phyloP scores from a whole-genome alignment of 1,284 basidiomycete species.

The Rhodofomes roseus region DNA sequence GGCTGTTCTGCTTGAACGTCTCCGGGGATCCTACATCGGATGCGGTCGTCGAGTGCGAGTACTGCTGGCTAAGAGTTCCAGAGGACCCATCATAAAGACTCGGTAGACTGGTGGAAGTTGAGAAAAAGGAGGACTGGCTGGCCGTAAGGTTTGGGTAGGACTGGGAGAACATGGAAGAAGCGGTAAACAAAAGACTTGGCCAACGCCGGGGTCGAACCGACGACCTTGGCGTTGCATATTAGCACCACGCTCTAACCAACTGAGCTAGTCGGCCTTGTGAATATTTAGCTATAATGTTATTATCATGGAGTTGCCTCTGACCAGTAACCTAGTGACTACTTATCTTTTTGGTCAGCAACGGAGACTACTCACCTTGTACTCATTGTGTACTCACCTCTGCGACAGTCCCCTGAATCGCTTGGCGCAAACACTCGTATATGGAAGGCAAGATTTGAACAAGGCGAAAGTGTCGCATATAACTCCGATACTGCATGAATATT shows the following conservation, averaged over 20 bases:
- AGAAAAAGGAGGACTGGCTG: background rate
- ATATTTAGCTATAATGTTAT: background rate
- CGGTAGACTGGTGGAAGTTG: background rate
- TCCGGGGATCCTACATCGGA: conserved; percentile 50
- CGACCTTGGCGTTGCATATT: conserved; percentile 10
- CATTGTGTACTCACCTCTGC: no score
- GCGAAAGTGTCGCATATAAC: no score
- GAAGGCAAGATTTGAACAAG: no score
- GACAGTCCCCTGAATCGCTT: no score
- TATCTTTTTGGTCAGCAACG: no score
- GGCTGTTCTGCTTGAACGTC: conserved; percentile 52
- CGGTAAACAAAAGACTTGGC: background rate
- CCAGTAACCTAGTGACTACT: no score
- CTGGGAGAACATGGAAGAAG: background rate
- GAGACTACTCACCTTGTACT: no score
- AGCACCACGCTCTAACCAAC: conserved; percentile 5
- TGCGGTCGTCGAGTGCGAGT: background rate
- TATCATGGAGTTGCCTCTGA: no score
- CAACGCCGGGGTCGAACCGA: conserved; percentile 13
- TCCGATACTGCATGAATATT: no score
- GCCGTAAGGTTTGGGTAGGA: background rate
- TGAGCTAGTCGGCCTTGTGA: conserved; percentile 2
- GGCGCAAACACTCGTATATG: no score
- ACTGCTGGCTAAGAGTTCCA: background rate
- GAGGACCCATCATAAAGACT: background rate